phyloP scores from a whole-genome alignment of 2,329 filamentous ascomycete genomes.

The Ophiocordyceps camponoti-floridani region DNA sequence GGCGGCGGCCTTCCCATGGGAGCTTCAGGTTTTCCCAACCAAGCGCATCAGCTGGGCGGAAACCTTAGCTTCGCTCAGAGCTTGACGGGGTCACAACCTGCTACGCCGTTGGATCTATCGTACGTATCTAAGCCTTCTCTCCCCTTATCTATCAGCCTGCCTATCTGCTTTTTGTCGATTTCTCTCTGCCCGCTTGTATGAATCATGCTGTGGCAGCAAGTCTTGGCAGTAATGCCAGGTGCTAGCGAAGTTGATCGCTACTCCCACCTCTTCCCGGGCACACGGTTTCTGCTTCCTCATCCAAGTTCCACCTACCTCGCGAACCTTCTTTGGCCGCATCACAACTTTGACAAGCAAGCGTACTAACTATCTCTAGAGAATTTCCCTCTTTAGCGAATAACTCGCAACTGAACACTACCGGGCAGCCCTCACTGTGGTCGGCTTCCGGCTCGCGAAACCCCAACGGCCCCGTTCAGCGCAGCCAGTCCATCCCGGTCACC shows the following conservation, averaged over 20 bases:
- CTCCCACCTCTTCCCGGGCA: background rate
- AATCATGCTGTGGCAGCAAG: background rate
- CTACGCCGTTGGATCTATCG: conserved; percentile 45
- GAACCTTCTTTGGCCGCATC: background rate
- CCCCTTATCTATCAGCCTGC: background rate
- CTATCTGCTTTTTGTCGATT: background rate
- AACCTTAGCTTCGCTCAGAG: conserved; percentile 51
- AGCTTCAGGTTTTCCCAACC: conserved; percentile 32
- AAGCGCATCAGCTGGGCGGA: conserved; percentile 34
- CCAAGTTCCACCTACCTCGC: background rate
- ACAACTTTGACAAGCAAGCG: background rate
- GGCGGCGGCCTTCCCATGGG: conserved; percentile 44
- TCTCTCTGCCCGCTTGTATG: background rate
- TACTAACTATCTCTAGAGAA: conserved; percentile 25
- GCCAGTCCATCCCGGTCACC: conserved; percentile 29
- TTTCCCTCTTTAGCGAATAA: conserved; percentile 49
- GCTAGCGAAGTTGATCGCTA: background rate
- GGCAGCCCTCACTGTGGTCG: conserved; percentile 36
- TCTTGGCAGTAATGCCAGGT: no score
- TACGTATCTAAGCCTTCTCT: conserved; percentile 25
- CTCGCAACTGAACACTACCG: conserved; percentile 30
- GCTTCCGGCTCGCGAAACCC: conserved; percentile 28
- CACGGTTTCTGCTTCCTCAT: background rate
- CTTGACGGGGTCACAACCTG: conserved; percentile 42
- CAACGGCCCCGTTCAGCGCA: conserved; percentile 30